A percentile compares a stretch with the other conserved stretches of the same genome.
Conservation (phyloP, 208 protist genomes). For the Leishmania tarentolae region DNA sequence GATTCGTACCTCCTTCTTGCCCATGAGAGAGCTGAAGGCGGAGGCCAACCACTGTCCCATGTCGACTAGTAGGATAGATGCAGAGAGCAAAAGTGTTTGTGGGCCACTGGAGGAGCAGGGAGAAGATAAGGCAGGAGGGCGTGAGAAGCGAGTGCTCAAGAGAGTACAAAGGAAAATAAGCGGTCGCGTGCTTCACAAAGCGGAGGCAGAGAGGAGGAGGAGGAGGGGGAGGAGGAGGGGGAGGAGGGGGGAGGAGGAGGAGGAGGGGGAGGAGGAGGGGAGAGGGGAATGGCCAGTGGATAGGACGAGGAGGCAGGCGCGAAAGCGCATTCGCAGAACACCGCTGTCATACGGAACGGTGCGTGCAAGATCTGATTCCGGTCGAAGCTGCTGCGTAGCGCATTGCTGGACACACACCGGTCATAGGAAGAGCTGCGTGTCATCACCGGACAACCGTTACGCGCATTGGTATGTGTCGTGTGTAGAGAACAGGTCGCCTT, state of each 20-base stretch:
- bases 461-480: not conserved
- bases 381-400: not conserved
- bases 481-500: not conserved
- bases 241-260: too few species aligned
- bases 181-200: not conserved
- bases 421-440: not conserved
- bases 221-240: too few species aligned
- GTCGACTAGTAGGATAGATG: not conserved
- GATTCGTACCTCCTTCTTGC: slow-evolving; percentile 96
- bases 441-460: not conserved
- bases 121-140: not conserved
- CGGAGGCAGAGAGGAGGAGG: not conserved
- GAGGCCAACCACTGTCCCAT: slow-evolving; percentile 46
- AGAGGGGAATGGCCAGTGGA: not conserved
- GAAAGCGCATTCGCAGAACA: not conserved
- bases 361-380: not conserved
- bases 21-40: slow-evolving; percentile 84
- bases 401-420: not conserved
- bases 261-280: not conserved
- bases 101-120: not conserved
- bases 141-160: not conserved
- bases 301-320: not conserved
- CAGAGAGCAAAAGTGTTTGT: not conserved
- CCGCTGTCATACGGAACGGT: not conserved
- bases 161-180: not conserved